Base-by-base conservation (phyloP, 2,329 filamentous ascomycete genomes). In the Stemphylium vesicarium region DNA sequence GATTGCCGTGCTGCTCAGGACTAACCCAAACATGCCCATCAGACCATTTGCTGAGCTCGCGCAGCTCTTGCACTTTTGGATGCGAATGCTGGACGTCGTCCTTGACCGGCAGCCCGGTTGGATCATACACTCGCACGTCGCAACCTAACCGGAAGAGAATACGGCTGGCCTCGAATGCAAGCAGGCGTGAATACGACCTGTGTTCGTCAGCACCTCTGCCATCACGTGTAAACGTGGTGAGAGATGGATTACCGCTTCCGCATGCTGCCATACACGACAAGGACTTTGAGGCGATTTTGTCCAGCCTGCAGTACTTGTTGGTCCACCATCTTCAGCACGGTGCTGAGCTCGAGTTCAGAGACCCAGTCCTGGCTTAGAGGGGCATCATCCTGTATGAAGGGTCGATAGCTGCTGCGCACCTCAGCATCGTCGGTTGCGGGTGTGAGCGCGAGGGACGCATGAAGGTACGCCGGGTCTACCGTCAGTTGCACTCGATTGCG, bases 1-100 rank as follows among this genome's bases (percentile, higher is more conserved):
- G 62, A 60, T 85, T 88, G 0, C 87, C 87, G 58, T 89, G 86
- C 72, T 89, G 86, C 65, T 89, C 87, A 0, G 86, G 86, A 8
- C 82, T 84, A 9, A 86, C 75, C 87, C 86, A 89, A 12, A 89
- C 63, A 63, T 89, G 87, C 0, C 85, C 87, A 63, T 89, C 85
- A 49, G 84, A 87, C 87, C 86, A 90, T 9, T 71, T 75, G 58
- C 83, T 86, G 1, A 89, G 77, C 7, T 81, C 78, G 4, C 86
- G 80, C 6, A 89, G 77, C 65, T 89, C 87, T 59, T 85, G 84
- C 0, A 89, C 86, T 56, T 86, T 87, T 0, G 79, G 75, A 60
- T 89, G 85, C 4, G 65, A 68, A 52, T 83, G 80, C n/a, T 84
- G 80, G 2, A 79, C 76, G 53, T 87, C 85, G 61, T 89, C 86